Base-by-base conservation (phyloP, 2,329 filamentous ascomycete species). In the Clarireedia homoeocarpa region DNA sequence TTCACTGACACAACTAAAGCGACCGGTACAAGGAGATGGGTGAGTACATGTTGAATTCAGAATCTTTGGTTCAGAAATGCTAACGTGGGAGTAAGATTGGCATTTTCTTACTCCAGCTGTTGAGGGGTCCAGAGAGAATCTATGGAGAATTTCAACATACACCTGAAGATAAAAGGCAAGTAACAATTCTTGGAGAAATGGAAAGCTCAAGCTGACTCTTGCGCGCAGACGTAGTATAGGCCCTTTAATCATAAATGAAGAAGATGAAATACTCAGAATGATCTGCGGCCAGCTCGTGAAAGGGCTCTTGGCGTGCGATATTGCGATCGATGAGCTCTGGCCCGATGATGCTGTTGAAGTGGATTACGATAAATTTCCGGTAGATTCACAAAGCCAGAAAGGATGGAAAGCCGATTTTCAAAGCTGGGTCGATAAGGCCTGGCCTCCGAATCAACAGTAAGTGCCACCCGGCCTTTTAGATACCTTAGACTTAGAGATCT, bases 11-110 rank as follows among this genome's bases (percentile, higher is more conserved):
- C 6, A 5, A 44, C 56, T 10, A 60, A 57, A 36, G 30, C 52
- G 34, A 24, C 40, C n/a, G 54, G 49, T 2, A 54, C 63, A 45
- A 57, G 65, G 48, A 60, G 62, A 67, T 66, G 65, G 65, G 67
- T 67, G 58, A 55, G 59, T 46, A n/a, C 15, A 36, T 42, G 4
- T 17, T 10, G 23, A 17, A 14, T 6, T 30, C 2, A n/a, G 10
- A 23, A 39, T 9, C 10, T 24, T 20, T n/a, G n/a, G 6, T 6
- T 15, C 46, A 9, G 44, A 26, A n/a, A 23, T 59, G 2, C 63
- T 53, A 23, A 40, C 15, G 24, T 9, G 2, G 24, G 6, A 42
- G 9, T 6, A 34, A 67, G 66, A 60, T 61, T 45, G 66, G 67
- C 1, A 58, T 66, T 23, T 48, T 68, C n/a, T 60, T 61, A 45